Evolutionary conservation across 2,329 filamentous ascomycete species (phyloP), one percentile per base, ranked within the genome.

Genomic region (Parasarocladium wereldwijsianum): DNA sequence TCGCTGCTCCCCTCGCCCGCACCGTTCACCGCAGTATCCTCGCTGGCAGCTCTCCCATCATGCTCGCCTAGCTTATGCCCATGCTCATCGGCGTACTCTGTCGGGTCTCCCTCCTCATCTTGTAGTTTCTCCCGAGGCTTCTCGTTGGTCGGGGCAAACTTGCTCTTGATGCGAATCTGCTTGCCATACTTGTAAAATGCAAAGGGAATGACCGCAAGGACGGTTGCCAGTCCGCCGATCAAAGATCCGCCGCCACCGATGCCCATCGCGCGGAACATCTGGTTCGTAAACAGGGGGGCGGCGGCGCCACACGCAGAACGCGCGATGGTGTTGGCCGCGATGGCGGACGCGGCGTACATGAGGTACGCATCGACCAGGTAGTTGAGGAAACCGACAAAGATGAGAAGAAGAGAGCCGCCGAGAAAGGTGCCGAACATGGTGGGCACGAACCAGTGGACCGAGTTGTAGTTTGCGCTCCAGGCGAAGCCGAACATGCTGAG

Each of bases 261-360:
- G 0, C 74, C 74, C 2, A 79, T 48, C 3, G 56, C 52, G n/a
- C 59, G 48, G 41, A 76, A 80, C 67, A 80, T 71, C 26, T 60
- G 54, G 7, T 62, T 47, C 0, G 67, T 74, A 24, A 64, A 65
- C 4, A 80, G 52, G 0, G 75, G 75, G 1, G 77, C 55, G 3
- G 69, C 54, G 1, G 66, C 71, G 9, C 69, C 73, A 16, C 71
- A 57, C 0, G 72, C 50, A 0, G 56, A 62, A 2, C 74, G 54
- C 7, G 72, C 49, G 3, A 79, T 62, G 0, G 73, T 75, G 38
- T 65, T 76, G 2, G 73, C 72, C 0, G 76, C 75, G 6, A 76
- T 65, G 3, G 71, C 76, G 4, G 61, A 64, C 11, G 76, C 74
- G 1, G 71, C 68, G 38, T 74, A 69, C 34, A 60, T 50, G 21